These are phyloP conservation scores for Erigeron canadensis DNA, from an alignment of 129 eudicot species.

Conservation along the genomic window DNA sequence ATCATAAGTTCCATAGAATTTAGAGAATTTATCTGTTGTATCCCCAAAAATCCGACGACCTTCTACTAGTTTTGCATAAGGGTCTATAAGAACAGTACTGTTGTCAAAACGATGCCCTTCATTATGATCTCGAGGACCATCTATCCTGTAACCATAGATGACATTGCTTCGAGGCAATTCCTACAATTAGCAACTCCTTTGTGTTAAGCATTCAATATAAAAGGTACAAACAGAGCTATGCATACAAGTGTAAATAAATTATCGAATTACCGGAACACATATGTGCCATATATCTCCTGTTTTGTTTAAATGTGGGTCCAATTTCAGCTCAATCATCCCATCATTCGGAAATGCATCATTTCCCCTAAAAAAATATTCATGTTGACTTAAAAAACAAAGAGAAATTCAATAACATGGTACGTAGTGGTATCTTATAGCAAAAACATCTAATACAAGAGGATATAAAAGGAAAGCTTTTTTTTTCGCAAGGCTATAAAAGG, in stretches of 20 bases:
- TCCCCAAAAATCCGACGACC: constrained; percentile 87
- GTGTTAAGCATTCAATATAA: neutral
- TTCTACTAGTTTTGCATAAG: constrained; percentile 86
- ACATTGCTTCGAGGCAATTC: constrained; percentile 67
- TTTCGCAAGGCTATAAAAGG: neutral
- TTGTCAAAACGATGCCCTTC: constrained; percentile 96
- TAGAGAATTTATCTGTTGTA: constrained; percentile 49
- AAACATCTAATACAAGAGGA: neutral
- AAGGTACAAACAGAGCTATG: constrained; percentile 15
- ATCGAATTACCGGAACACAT: constrained; percentile 61
- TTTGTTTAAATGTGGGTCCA: constrained; percentile 71
- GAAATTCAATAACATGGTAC: neutral
- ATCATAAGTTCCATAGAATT: constrained; percentile 79
- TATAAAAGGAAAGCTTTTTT: neutral
- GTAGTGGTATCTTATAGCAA: neutral
- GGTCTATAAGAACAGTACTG: constrained; percentile 68
- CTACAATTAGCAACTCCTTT: constrained; percentile 34
- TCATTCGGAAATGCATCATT: constrained; percentile 31
- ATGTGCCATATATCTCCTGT: constrained; percentile 98
- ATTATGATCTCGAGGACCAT: constrained; percentile 81
- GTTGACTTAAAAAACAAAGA: neutral
- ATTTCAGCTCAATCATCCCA: constrained; percentile 59
- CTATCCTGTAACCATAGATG: constrained; percentile 76
- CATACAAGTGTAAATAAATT: neutral
- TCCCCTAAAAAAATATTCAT: constrained; percentile 37